These are phyloP conservation scores for Saccharum spontaneum DNA, from an alignment of 176 grass and related monocot genomes.

Conservation along the genomic window DNA sequence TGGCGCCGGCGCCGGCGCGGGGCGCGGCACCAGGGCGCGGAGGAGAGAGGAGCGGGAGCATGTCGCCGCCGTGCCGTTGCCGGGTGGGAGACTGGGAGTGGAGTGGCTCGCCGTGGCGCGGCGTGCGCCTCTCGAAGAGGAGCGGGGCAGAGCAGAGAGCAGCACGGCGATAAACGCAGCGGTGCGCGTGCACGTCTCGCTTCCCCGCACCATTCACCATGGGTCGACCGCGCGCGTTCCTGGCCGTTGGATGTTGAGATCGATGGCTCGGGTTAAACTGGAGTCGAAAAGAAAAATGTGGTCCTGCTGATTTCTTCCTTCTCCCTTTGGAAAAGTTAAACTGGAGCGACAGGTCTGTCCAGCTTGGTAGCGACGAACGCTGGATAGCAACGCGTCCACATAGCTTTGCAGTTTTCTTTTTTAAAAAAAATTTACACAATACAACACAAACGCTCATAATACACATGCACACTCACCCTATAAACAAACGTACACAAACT, in stretches of 20 bases:
- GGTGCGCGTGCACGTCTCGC: constrained; percentile 1
- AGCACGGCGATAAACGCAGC: constrained; percentile 7
- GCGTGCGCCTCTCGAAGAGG: constrained; percentile 38
- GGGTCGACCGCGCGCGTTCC: too few relatives aligned
- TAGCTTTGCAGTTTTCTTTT: too few relatives aligned
- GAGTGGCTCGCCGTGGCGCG: constrained; percentile 44
- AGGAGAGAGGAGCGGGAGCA: constrained; percentile 52
- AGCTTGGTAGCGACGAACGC: too few relatives aligned
- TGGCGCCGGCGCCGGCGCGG: neutral
- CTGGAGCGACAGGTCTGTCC: too few relatives aligned
- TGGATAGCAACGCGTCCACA: too few relatives aligned
- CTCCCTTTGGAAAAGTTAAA: neutral
- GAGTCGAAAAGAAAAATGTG: neutral
- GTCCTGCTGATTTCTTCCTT: neutral
- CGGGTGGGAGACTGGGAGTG: neutral
- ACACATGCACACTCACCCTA: too few relatives aligned
- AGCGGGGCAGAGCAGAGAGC: neutral
- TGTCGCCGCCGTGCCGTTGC: constrained; percentile 7
- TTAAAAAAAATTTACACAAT: too few relatives aligned
- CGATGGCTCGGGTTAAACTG: neutral
- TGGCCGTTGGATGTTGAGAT: neutral
- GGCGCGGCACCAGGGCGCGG: neutral
- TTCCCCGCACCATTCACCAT: neutral
- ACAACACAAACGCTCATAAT: too few relatives aligned
- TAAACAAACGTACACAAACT: too few relatives aligned